A percentile compares a stretch with the other conserved stretches of the same genome.
These are phyloP conservation scores for Globisporangium spinosum DNA, from an alignment of 352 stramenopile species.

Conservation along the genomic window DNA sequence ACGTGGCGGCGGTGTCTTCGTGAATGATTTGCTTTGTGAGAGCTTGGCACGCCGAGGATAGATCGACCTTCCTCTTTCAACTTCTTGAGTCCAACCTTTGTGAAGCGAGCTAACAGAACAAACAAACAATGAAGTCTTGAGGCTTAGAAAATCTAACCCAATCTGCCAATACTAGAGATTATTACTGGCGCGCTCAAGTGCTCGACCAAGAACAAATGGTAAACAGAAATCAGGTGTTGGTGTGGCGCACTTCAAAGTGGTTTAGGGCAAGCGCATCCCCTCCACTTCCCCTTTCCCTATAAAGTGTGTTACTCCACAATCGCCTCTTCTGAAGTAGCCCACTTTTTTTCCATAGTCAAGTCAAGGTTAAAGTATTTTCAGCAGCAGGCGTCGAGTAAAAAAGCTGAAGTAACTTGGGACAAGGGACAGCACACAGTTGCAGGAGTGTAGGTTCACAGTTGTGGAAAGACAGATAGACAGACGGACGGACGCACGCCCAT, in stretches of 20 bases:
- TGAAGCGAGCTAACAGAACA: too few relatives aligned
- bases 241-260: not conserved
- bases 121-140: too few relatives aligned
- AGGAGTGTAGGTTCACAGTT: slow-evolving; percentile 2
- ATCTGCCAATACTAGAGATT: too few relatives aligned
- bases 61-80: not conserved
- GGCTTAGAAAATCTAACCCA: too few relatives aligned
- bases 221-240: not conserved
- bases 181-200: not conserved
- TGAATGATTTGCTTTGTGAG: not conserved
- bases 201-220: not conserved
- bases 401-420: not conserved
- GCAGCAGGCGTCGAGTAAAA: too few relatives aligned
- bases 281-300: not conserved
- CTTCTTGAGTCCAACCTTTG: not conserved
- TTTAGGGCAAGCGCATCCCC: not conserved
- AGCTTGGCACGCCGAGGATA: not conserved
- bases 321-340: not conserved
- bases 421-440: not conserved
- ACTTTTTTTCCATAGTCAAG: not conserved
- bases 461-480: not conserved
- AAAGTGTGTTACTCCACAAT: not conserved
- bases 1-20: not conserved
- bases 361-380: too few relatives aligned
- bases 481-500: slow-evolving; percentile 2